Conservation (phyloP, 805 yeast genomes). For the Debaryomyces hansenii region DNA sequence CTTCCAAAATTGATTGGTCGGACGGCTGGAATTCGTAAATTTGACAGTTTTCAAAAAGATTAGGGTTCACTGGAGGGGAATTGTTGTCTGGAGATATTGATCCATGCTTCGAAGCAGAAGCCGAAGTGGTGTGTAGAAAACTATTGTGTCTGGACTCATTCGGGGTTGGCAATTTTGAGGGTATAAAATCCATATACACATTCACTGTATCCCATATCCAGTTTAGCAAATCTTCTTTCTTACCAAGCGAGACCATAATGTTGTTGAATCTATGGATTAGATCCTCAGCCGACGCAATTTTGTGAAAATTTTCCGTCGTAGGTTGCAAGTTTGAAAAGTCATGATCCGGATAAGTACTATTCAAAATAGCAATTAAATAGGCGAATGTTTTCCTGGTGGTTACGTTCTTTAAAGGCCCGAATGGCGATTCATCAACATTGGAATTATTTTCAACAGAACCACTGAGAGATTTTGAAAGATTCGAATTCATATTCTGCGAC, state of each 20-base stretch:
- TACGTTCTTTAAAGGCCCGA: conserved; percentile 87
- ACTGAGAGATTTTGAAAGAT: conserved; percentile 23
- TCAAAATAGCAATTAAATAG: conserved; percentile 83
- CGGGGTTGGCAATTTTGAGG: conserved; percentile 26
- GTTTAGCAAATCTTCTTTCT: conserved; percentile 43
- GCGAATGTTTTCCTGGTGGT: conserved; percentile 89
- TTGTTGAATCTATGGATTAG: conserved; percentile 73
- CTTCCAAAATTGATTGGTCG: conserved; percentile 63
- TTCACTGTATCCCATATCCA: conserved; percentile 90
- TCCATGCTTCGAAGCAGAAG: conserved; percentile 3
- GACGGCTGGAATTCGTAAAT: conserved; percentile 65
- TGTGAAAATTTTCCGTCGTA: conserved; percentile 51
- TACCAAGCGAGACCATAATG: conserved; percentile 55
- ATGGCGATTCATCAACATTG: conserved; percentile 59
- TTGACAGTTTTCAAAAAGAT: conserved; percentile 46
- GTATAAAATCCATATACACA: conserved; percentile 69
- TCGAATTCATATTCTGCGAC: conserved; percentile 3
- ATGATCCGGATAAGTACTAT: conserved; percentile 93
- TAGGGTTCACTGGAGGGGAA: conserved; percentile 14
- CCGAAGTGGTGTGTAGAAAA: conserved; percentile 10
- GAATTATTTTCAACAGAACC: conserved; percentile 13
- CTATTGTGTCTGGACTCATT: conserved; percentile 29
- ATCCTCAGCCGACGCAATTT: conserved; percentile 38
- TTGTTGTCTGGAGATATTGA: conserved; percentile 11
- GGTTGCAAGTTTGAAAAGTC: conserved; percentile 90